Conservation (phyloP, 192 early-diverging fungal species). For the Obelidium mucronatum region DNA sequence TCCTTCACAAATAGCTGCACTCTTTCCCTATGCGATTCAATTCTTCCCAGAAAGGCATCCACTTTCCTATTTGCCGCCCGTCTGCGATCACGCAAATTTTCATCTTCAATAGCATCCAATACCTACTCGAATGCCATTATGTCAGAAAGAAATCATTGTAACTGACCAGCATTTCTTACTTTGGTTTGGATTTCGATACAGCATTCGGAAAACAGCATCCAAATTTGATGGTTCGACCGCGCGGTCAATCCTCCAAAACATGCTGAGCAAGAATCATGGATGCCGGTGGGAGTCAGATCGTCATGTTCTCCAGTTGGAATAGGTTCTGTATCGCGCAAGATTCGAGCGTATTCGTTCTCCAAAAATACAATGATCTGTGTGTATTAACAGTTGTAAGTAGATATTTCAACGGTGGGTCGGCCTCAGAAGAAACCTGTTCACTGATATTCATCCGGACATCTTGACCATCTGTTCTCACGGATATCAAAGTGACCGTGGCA, state of each 20-base stretch:
- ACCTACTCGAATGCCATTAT: background rate
- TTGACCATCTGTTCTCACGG: background rate
- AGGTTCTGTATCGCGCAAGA: background rate
- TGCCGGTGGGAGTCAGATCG: background rate
- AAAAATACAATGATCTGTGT: background rate
- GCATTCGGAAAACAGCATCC: background rate
- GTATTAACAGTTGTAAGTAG: too few species aligned
- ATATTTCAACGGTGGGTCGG: too few species aligned
- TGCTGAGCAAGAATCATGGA: background rate
- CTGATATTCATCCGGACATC: background rate
- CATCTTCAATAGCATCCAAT: slow-evolving; percentile 23
- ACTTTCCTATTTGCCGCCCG: slow-evolving; percentile 10
- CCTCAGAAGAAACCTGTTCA: background rate
- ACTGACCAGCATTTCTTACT: too few species aligned
- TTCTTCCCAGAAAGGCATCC: slow-evolving; percentile 11
- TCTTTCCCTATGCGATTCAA: background rate
- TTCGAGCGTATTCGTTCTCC: background rate
- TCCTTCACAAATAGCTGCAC: background rate
- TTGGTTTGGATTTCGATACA: slow-evolving; percentile 9
- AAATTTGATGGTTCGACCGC: background rate
- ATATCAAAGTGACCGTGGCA: background rate
- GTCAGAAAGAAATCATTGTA: background rate
- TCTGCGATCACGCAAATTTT: slow-evolving; percentile 6
- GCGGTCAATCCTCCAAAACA: background rate
- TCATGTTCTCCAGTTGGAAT: too few species aligned